A percentile compares a stretch with the other conserved stretches of the same genome.
These are phyloP conservation scores for Chlorencoelia australis DNA, from an alignment of 2,329 filamentous ascomycete genomes.

Conservation along the genomic window DNA sequence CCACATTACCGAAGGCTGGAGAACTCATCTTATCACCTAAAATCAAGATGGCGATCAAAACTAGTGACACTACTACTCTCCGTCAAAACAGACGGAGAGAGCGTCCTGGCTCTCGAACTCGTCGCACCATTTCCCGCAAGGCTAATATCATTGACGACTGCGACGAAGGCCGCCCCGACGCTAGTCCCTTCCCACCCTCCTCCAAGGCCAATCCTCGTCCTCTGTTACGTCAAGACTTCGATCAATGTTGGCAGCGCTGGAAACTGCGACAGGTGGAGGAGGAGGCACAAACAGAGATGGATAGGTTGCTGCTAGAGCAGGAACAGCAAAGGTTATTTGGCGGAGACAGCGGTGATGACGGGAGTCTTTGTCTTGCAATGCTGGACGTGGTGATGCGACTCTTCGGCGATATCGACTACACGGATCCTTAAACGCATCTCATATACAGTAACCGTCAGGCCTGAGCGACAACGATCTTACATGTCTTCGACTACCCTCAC, in stretches of 20 bases:
- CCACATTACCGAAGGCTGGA: too few relatives aligned
- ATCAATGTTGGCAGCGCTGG: conserved; percentile 24
- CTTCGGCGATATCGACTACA: conserved; percentile 26
- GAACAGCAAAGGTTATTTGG: conserved; percentile 23
- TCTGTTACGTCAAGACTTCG: conserved; percentile 22
- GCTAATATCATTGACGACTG: conserved; percentile 15
- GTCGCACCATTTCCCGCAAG: conserved; percentile 19
- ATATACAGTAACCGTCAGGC: too few relatives aligned
- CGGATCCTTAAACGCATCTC: conserved; percentile 23
- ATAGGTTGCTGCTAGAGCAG: conserved; percentile 16
- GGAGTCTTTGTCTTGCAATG: conserved; percentile 23
- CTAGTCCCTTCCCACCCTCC: conserved; percentile 19
- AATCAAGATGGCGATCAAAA: too few relatives aligned
- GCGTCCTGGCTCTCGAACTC: conserved; percentile 22
- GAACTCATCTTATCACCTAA: too few relatives aligned
- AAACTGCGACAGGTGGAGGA: conserved; percentile 22
- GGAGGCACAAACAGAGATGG: conserved; percentile 17
- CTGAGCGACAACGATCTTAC: too few relatives aligned
- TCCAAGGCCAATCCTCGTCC: conserved; percentile 20
- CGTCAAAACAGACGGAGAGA: conserved; percentile 24
- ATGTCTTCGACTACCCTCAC: too few relatives aligned
- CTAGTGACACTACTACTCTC: too few relatives aligned
- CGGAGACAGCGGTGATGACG: conserved; percentile 22
- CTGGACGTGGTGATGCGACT: conserved; percentile 21
- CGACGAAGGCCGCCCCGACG: conserved; percentile 18